A percentile compares a stretch with the other conserved stretches of the same genome.
phyloP scores from a whole-genome alignment of 495 filamentous ascomycete genomes.

The Aspergillus kassunensis region DNA sequence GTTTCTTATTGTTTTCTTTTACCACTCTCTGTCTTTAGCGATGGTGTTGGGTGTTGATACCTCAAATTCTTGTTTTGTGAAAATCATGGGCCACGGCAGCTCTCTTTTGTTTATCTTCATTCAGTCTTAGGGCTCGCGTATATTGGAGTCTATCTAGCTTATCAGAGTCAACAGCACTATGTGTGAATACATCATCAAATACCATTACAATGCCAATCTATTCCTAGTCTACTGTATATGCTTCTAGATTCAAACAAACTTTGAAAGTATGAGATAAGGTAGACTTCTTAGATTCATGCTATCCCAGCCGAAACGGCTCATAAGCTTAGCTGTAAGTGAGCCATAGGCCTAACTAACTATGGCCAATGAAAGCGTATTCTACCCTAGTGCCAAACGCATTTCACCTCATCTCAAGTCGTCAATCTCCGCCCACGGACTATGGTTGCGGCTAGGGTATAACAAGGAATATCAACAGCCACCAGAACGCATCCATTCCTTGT shows the following conservation, averaged over 20 bases:
- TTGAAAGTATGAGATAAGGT: too few relatives aligned
- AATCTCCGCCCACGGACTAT: neutral
- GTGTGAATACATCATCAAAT: too few relatives aligned
- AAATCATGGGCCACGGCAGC: conserved; percentile 1
- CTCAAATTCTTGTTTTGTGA: neutral
- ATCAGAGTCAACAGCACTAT: too few relatives aligned
- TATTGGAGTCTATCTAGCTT: too few relatives aligned
- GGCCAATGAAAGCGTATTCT: too few relatives aligned
- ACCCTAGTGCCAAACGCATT: neutral
- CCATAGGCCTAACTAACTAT: neutral
- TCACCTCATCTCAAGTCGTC: neutral
- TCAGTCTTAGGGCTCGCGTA: too few relatives aligned
- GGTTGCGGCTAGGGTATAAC: neutral
- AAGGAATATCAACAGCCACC: neutral
- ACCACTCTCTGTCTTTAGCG: conserved; percentile 27
- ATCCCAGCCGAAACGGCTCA: too few relatives aligned
- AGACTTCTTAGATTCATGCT: too few relatives aligned
- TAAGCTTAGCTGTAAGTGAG: neutral
- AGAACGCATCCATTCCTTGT: neutral
- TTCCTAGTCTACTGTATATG: too few relatives aligned
- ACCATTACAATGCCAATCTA: too few relatives aligned
- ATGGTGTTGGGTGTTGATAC: conserved; percentile 37
- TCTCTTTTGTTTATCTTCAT: conserved; percentile 2
- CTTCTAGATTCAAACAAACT: too few relatives aligned
- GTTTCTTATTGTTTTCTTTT: conserved; percentile 13